phyloP scores from a whole-genome alignment of 1,284 basidiomycete species.

The Cutaneotrichosporon sp. region DNA sequence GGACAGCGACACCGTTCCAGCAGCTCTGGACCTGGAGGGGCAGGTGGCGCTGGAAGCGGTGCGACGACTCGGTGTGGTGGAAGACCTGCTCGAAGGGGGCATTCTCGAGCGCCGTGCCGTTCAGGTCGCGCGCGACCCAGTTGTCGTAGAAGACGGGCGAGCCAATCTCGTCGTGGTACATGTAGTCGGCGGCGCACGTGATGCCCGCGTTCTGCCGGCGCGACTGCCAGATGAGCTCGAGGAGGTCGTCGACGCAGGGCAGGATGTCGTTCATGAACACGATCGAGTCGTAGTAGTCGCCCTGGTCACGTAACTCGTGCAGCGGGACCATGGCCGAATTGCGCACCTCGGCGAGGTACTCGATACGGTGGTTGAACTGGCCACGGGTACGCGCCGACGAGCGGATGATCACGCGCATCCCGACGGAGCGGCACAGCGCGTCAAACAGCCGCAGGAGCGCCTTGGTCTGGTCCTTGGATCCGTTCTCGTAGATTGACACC shows the following conservation, averaged over 20 bases:
- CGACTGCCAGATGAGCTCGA: constrained; percentile 94
- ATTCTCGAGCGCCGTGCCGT: constrained; percentile 94
- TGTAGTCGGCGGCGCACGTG: constrained; percentile 94
- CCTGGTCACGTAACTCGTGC: constrained; percentile 83
- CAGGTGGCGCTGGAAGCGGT: constrained; percentile 83
- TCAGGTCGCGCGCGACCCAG: constrained; percentile 96
- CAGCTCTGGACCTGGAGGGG: constrained; percentile 94
- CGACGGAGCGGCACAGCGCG: constrained; percentile 80
- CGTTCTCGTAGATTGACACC: constrained; percentile 97
- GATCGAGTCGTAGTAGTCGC: constrained; percentile 90
- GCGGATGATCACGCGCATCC: constrained; percentile 85
- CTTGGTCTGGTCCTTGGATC: constrained; percentile 93
- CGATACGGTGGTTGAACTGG: constrained; percentile 97
- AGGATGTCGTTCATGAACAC: constrained; percentile 98
- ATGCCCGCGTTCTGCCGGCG: constrained; percentile 90
- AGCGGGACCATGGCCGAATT: constrained; percentile 91
- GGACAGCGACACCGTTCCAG: constrained; percentile 92
- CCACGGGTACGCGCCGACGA: constrained; percentile 87
- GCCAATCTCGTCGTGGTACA: constrained; percentile 92
- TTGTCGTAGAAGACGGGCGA: constrained; percentile 96
- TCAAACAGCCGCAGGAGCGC: constrained; percentile 90
- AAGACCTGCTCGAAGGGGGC: constrained; percentile 92
- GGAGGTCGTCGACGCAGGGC: constrained; percentile 89
- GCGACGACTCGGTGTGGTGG: constrained; percentile 71
- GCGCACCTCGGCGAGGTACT: constrained; percentile 94